Percentiles rank a stretch among this genome's conserved stretches.
Conservation (phyloP, 768 basidiomycete genomes). For the Cyathus striatus region DNA sequence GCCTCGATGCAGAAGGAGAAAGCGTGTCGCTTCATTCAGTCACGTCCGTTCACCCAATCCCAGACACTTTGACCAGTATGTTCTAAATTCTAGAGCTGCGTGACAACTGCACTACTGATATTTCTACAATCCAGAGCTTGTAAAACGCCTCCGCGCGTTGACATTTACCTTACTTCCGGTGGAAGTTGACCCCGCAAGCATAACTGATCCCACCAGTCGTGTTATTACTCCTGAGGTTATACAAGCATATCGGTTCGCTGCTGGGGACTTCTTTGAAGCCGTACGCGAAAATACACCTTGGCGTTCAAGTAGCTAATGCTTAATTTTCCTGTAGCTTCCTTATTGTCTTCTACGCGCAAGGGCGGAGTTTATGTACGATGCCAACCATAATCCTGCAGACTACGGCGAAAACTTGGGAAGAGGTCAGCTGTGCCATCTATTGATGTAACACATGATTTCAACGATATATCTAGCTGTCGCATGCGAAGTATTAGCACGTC, state of each 20-base stretch:
- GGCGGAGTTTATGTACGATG: conserved; percentile 78
- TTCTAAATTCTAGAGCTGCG: too few relatives aligned
- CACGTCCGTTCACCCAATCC: conserved; percentile 48
- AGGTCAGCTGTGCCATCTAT: too few relatives aligned
- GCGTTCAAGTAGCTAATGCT: conserved; percentile 1
- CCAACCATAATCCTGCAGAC: conserved; percentile 76
- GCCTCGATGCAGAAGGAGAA: conserved; percentile 40
- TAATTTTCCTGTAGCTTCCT: conserved; percentile 49
- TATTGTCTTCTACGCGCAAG: conserved; percentile 76
- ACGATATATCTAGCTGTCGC: conserved; percentile 62
- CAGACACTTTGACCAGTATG: conserved; percentile 76
- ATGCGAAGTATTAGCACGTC: conserved; percentile 80
- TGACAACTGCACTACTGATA: too few relatives aligned
- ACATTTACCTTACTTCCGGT: conserved; percentile 74
- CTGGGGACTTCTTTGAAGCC: conserved; percentile 84
- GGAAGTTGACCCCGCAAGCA: conserved; percentile 61
- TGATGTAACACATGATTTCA: too few relatives aligned
- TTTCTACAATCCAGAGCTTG: conserved; percentile 56
- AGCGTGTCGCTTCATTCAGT: conserved; percentile 38
- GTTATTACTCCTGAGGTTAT: conserved; percentile 82
- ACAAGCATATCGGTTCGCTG: conserved; percentile 68
- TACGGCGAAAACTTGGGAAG: conserved; percentile 82
- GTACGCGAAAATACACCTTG: conserved; percentile 34
- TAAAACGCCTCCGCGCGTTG: conserved; percentile 74
- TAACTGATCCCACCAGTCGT: conserved; percentile 76